Base-by-base conservation (phyloP, 257 asterid species). In the Petunia axillaris region DNA sequence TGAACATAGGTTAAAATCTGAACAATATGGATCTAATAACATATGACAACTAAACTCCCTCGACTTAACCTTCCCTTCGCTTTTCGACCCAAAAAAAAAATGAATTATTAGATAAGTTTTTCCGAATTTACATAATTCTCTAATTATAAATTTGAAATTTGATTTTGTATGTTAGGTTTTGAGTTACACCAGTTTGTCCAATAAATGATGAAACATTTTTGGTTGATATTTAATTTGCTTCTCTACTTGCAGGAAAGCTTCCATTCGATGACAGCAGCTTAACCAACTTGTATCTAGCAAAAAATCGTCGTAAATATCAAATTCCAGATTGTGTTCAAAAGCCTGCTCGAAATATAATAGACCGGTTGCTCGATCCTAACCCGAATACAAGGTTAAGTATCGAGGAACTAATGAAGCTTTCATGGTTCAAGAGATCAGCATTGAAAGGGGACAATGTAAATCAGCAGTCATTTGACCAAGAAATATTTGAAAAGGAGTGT, bases 251-350 rank as follows among this genome's bases (percentile, higher is more conserved):
- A 7, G 98, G 98, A 0, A 15, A 81, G 68, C 87, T 90, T 1
- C 97, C 98, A 0, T 94, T 91, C 11, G 97, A 93, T 44, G 98
- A 91, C 25, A 77, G 89, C 78, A 90, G 90, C 79, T 78, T 91
- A 55, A 70, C 92, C 0, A 85, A 60, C 78, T 90, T 94, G 98
- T 87, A 89, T 85, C 91, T 89, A 2, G 94, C 97, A 67, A 91
- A 93, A 75, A 87, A 85, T 44, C 88, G 91, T 36, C 90, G 98
- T 1, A 58, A 80, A 0, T 81, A 84, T 6, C 87, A 87, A 10
- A 83, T 93, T 44, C 98, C 98, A 0, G 89, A 89, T 44, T 90
- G 88, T 90, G 85, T 95, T 46, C 90, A 96, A 0, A 90, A 91
- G 54, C 67, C 92, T 4, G 91, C 97, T 1, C 88, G 81, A 43